These are phyloP conservation scores for Penicillium sp. DNA, from an alignment of 2,329 filamentous ascomycete genomes.

Conservation along the genomic window DNA sequence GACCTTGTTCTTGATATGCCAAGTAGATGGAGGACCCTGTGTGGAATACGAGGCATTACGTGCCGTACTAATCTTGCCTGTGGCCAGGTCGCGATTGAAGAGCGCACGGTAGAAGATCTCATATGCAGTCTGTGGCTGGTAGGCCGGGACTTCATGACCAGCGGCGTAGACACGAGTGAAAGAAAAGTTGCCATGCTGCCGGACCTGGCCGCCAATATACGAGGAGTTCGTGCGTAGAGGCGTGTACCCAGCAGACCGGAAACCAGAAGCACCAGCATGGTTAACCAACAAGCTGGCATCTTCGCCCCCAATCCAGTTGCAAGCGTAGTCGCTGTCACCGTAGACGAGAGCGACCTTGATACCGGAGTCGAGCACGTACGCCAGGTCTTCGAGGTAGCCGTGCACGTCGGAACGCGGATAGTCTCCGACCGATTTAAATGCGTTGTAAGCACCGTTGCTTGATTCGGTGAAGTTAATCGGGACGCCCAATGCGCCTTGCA, in stretches of 20 bases:
- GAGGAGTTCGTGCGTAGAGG: constrained; percentile 41
- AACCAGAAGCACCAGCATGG: constrained; percentile 44
- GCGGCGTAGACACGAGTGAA: constrained; percentile 50
- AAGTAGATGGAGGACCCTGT: constrained; percentile 39
- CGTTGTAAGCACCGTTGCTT: constrained; percentile 43
- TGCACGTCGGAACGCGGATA: constrained; percentile 47
- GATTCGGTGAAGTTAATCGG: constrained; percentile 57
- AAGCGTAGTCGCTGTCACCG: constrained; percentile 58
- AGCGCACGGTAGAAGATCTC: constrained; percentile 55
- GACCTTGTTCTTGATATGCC: constrained; percentile 46
- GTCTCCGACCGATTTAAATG: constrained; percentile 50
- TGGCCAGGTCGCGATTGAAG: constrained; percentile 53
- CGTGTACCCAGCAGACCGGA: constrained; percentile 52
- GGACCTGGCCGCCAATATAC: constrained; percentile 47
- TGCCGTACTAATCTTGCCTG: constrained; percentile 47
- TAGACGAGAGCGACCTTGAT: constrained; percentile 58
- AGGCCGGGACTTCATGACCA: constrained; percentile 51
- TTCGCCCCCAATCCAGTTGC: constrained; percentile 59
- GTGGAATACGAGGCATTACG: constrained; percentile 39
- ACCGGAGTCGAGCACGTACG: constrained; percentile 55
- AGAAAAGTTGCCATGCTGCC: constrained; percentile 50
- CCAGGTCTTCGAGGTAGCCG: constrained; percentile 36
- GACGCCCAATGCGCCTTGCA: constrained; percentile 58
- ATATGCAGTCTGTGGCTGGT: constrained; percentile 55
- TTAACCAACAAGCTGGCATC: constrained; percentile 49